A percentile compares a stretch with the other conserved stretches of the same genome.
phyloP scores from a whole-genome alignment of 2,329 filamentous ascomycete species.

The Nectriaceae sp. region DNA sequence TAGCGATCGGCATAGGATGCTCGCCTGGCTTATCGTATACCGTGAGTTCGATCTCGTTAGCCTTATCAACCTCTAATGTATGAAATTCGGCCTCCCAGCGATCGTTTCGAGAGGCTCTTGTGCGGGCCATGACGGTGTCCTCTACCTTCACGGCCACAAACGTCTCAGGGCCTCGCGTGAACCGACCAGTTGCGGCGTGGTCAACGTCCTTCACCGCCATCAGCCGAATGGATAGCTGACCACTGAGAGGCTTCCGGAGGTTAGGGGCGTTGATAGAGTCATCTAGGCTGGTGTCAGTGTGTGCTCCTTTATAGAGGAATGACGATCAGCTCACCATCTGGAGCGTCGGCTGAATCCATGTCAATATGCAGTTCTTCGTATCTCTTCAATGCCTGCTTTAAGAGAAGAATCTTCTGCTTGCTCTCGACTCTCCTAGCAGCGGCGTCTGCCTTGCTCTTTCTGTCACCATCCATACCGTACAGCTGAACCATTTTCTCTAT shows the following conservation, averaged over 20 bases:
- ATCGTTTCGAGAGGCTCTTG: conserved; percentile 81
- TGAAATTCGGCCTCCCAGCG: conserved; percentile 91
- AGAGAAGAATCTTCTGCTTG: conserved; percentile 93
- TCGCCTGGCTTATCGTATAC: conserved; percentile 96
- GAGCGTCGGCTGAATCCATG: conserved; percentile 74
- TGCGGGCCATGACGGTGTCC: conserved; percentile 87
- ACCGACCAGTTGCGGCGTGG: conserved; percentile 81
- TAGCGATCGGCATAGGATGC: conserved; percentile 86
- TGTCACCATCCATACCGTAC: conserved; percentile 95
- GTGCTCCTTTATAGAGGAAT: no score
- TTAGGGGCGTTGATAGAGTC: conserved; percentile 96
- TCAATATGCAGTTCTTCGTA: conserved; percentile 98
- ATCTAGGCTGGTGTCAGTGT: conserved; percentile 55
- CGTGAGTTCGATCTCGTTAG: conserved; percentile 96
- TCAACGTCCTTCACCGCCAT: conserved; percentile 92
- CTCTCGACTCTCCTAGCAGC: conserved; percentile 89
- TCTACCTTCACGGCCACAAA: conserved; percentile 97
- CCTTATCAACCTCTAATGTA: conserved; percentile 93
- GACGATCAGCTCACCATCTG: conserved; percentile 67
- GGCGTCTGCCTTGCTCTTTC: conserved; percentile 92
- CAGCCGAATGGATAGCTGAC: conserved; percentile 83
- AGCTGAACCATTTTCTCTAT: conserved; percentile 99
- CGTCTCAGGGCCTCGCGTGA: conserved; percentile 89
- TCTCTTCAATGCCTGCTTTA: conserved; percentile 94
- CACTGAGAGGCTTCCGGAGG: conserved; percentile 91